Evolutionary conservation across 2,329 filamentous ascomycete species (phyloP).

Genomic region (Fonsecaea nubica): DNA sequence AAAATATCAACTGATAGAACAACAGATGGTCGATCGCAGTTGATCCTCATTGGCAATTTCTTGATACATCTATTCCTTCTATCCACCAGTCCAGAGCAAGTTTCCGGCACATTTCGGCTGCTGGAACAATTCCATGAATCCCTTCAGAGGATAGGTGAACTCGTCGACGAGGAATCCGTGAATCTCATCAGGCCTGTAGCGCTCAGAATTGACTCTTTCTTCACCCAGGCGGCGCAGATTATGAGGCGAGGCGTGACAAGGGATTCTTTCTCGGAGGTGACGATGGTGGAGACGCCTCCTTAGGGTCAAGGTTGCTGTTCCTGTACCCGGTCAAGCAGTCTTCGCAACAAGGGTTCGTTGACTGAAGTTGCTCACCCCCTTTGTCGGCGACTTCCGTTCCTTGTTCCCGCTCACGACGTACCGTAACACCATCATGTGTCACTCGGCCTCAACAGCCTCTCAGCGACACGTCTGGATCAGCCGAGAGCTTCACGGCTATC

Average conservation of each 20-base stretch:
- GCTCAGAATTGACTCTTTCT: constrained; percentile 41
- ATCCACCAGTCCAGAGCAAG: constrained; percentile 45
- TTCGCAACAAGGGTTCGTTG: background rate
- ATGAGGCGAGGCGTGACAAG: constrained; percentile 31
- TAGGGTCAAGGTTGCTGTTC: background rate
- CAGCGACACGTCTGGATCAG: background rate
- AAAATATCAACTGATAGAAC: constrained; percentile 20
- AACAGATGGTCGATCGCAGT: constrained; percentile 50
- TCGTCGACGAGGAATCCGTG: constrained; percentile 37
- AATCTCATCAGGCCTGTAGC: constrained; percentile 39
- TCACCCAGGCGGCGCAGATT: constrained; percentile 36
- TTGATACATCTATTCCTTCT: constrained; percentile 58
- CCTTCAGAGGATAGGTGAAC: constrained; percentile 37
- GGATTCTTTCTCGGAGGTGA: constrained; percentile 16
- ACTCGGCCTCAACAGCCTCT: background rate
- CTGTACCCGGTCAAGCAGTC: background rate
- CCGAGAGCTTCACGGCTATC: background rate
- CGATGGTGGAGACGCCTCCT: constrained; percentile 11
- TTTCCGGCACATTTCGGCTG: constrained; percentile 37
- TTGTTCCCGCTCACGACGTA: background rate
- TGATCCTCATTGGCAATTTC: constrained; percentile 58
- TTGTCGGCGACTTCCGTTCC: background rate
- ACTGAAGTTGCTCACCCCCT: background rate
- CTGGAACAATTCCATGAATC: constrained; percentile 40
- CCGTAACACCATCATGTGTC: background rate